A percentile compares a stretch with the other conserved stretches of the same genome.
Evolutionary conservation across 75 land plant species (phyloP).

Genomic region (Isoetes taiwanensis): DNA sequence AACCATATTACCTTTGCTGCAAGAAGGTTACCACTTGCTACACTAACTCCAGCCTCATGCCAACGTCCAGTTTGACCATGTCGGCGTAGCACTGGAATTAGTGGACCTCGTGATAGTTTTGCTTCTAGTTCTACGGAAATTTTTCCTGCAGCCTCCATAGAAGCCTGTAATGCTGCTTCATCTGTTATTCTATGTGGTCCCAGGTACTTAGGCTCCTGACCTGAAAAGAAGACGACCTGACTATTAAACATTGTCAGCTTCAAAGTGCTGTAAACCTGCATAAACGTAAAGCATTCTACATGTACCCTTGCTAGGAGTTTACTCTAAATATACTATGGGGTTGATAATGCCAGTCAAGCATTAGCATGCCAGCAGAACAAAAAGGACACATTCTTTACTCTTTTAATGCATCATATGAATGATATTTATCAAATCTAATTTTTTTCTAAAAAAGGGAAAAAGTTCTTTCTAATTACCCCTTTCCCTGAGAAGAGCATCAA

Average conservation of each 20-base stretch:
- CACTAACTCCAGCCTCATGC: slow-evolving; percentile 85
- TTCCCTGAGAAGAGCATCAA: slow-evolving; percentile 68
- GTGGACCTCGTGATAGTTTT: slow-evolving; percentile 88
- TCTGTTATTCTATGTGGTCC: slow-evolving; percentile 93
- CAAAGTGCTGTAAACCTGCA: too few species aligned
- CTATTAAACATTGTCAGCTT: too few species aligned
- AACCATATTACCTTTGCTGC: slow-evolving; percentile 98
- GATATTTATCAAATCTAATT: too few species aligned
- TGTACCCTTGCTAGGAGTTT: too few species aligned
- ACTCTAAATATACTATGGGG: too few species aligned
- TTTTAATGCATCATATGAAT: too few species aligned
- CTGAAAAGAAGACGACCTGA: slow-evolving; percentile 40
- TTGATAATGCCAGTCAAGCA: too few species aligned
- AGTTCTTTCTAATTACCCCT: too few species aligned
- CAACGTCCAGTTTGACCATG: slow-evolving; percentile 82
- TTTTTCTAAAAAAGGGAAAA: too few species aligned
- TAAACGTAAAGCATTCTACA: too few species aligned
- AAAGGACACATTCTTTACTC: too few species aligned
- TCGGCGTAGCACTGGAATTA: slow-evolving; percentile 63
- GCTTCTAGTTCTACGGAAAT: slow-evolving; percentile 64
- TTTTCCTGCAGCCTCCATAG: slow-evolving; percentile 95
- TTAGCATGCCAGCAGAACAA: too few species aligned
- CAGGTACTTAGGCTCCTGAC: slow-evolving; percentile 54
- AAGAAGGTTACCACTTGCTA: slow-evolving; percentile 93
- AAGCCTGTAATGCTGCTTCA: slow-evolving; percentile 52